Conservation (phyloP, 208 protist genomes). For the Leishmania aethiopica region DNA sequence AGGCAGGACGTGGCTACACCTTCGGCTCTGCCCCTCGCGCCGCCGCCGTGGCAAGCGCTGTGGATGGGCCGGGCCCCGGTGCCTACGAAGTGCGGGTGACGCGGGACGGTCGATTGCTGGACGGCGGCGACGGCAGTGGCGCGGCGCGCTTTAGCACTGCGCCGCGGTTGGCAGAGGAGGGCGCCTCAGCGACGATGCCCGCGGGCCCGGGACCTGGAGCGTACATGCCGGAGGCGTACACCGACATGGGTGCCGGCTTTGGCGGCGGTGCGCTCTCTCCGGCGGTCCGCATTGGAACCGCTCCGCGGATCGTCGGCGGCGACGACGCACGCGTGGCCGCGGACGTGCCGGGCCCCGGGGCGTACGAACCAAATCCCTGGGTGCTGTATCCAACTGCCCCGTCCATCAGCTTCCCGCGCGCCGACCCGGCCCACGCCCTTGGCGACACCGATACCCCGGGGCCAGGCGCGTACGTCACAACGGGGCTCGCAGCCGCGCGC, state of each 20-base stretch:
- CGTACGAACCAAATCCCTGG: slow-evolving; percentile 31
- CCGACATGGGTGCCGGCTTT: slow-evolving; percentile 3
- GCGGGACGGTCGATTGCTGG: slow-evolving; percentile 10
- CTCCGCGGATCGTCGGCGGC: slow-evolving; percentile 7
- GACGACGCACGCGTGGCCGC: not conserved
- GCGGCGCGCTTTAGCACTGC: slow-evolving; percentile 17
- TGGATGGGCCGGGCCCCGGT: slow-evolving; percentile 46
- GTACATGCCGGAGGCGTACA: slow-evolving; percentile 26
- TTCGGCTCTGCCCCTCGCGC: slow-evolving; percentile 21
- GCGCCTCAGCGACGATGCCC: slow-evolving; percentile 1
- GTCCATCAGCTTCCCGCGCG: slow-evolving; percentile 26
- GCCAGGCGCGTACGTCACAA: slow-evolving; percentile 23
- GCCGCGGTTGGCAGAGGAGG: slow-evolving; percentile 2
- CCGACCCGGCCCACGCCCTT: not conserved
- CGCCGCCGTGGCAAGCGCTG: not conserved
- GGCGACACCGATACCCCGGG: slow-evolving; percentile 19
- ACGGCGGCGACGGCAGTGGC: not conserved
- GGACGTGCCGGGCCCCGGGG: slow-evolving; percentile 29
- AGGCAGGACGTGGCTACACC: slow-evolving; percentile 5
- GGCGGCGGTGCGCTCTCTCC: slow-evolving; percentile 8
- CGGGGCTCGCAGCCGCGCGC: not conserved
- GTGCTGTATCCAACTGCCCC: not conserved
- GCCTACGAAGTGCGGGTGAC: slow-evolving; percentile 32
- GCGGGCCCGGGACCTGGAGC: slow-evolving; percentile 47
- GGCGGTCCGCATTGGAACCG: slow-evolving; percentile 24